Conservation (phyloP, 148 eudicot species). For the Talinum fruticosum region DNA sequence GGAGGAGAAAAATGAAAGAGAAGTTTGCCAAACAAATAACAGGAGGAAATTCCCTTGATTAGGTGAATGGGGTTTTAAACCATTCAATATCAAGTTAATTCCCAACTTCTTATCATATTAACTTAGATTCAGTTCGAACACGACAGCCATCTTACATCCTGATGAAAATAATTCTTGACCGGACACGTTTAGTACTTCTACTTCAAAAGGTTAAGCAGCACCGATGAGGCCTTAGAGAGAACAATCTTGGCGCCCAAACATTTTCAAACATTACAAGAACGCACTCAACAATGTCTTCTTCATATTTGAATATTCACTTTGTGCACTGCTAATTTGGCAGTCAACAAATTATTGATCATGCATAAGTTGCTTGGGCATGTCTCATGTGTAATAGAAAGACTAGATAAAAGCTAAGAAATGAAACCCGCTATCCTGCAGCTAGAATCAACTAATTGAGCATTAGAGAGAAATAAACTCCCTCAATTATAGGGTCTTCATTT, state of each 20-base stretch:
- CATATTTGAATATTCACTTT: no score
- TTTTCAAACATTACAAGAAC: background rate
- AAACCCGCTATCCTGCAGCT: background rate
- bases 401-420: background rate
- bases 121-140: background rate
- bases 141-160: background rate
- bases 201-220: background rate
- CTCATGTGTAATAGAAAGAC: background rate
- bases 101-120: background rate
- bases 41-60: background rate
- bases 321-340: background rate
- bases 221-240: background rate
- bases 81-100: background rate
- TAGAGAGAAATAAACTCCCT: background rate
- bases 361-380: background rate
- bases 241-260: background rate
- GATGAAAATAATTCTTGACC: background rate
- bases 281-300: no score
- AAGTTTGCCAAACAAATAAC: background rate
- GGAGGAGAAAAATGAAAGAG: background rate
- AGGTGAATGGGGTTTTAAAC: background rate
- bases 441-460: background rate
- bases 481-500: background rate
- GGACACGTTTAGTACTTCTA: background rate
- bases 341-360: background rate